These are phyloP conservation scores for Penicillium antarcticum DNA, from an alignment of 495 filamentous ascomycete species.

Conservation along the genomic window DNA sequence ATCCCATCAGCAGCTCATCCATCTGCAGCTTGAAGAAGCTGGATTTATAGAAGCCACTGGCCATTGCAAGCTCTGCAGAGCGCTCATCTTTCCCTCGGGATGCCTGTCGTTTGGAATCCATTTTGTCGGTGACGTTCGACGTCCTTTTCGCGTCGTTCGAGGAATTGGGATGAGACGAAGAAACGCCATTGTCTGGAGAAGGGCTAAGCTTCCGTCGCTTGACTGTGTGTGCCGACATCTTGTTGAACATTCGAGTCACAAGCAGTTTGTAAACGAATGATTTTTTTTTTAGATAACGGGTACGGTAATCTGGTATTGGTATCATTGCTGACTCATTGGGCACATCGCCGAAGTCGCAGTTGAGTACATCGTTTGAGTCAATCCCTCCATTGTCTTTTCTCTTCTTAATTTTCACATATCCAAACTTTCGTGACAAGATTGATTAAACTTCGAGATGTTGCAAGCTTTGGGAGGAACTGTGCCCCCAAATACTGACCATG, in stretches of 20 bases:
- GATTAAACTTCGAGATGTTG: conserved; percentile 27
- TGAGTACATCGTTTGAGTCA: conserved; percentile 1
- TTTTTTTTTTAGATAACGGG: conserved; percentile 26
- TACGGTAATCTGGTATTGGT: conserved; percentile 4
- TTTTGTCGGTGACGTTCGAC: conserved; percentile 7
- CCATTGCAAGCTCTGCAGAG: conserved; percentile 39
- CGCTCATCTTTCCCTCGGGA: conserved; percentile 22
- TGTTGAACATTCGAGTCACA: neutral
- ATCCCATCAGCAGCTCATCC: conserved; percentile 72
- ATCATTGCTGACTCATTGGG: conserved; percentile 8
- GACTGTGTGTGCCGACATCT: conserved; percentile 31
- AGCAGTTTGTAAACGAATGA: neutral
- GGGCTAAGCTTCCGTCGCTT: conserved; percentile 41
- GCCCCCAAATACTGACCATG: conserved; percentile 54
- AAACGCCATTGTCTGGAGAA: conserved; percentile 21
- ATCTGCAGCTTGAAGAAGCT: conserved; percentile 85
- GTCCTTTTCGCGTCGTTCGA: neutral
- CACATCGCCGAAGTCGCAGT: conserved; percentile 36
- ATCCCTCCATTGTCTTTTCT: neutral
- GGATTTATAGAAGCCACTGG: conserved; percentile 57
- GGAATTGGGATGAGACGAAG: conserved; percentile 4
- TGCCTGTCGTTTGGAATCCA: conserved; percentile 7
- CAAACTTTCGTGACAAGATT: neutral
- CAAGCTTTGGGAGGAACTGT: conserved; percentile 42
- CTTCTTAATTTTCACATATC: neutral